Base-by-base conservation (phyloP, 2,329 filamentous ascomycete species). In the Xylariales sp. region DNA sequence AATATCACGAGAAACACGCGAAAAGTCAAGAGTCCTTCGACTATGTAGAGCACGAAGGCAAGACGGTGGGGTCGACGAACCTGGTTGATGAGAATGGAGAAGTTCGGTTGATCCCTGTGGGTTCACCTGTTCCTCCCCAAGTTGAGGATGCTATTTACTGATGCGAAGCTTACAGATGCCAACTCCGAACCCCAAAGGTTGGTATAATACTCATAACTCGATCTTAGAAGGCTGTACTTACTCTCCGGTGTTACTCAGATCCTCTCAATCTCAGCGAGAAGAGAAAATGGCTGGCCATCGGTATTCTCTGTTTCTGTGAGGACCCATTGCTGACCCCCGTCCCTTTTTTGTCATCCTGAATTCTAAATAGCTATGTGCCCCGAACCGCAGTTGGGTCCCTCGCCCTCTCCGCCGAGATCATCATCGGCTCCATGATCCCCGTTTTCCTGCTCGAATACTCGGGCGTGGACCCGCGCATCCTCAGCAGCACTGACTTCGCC, bases 381-480 rank as follows among this genome's bases (percentile, higher is more conserved):
- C 23, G 15, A n/a, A 14, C 20, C 7, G 28, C 18, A 54, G 51
- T 58, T 31, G 56, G 54, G 18, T 49, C 52, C 4, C 42, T 60
- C 1, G 53, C 56, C 5, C 44, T 57, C 15, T 48, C 54, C 4
- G 48, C 54, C 21, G 51, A 54, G 32, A 29, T 53, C 21, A 54
- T 59, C 30, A 51, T 62, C 35, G 56, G 53, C 24, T 47, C 50
- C 3, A 45, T 61, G 23, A 47, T 61, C n/a, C 59, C 60, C 27
- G 53, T 63, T 17, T 63, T 61, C 38, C 45, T 57, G 8, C 51
- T 62, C 37, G 54, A 61, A 45, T 63, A 63, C 37, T 54, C 56
- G n/a, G 57, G 59, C 17, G 50, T 60, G 17, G 50, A 56, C 42
- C 49, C 37, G 3, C 37, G 52, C 13, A 45, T 61, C 20, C 50